Evolutionary conservation across 345 rosid genomes (phyloP), one percentile per base, ranked within the genome.

Genomic region (Euphorbia tirucalli): DNA sequence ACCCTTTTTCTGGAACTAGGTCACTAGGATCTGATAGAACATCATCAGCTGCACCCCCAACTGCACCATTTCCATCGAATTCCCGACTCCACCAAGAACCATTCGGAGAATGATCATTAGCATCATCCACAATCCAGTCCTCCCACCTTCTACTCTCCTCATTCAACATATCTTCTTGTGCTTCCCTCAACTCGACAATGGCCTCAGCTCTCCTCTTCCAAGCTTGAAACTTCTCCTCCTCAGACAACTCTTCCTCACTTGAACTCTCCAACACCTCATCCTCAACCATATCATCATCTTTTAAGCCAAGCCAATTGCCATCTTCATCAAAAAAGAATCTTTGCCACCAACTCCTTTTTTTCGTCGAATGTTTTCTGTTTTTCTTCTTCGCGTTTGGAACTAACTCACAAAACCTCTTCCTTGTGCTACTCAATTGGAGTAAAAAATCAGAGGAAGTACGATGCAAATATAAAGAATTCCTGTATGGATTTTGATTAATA

Each of bases 141-240:
- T 94, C 97, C 98, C 98, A 94, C 71, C 85, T 85, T 76, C 93
- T 82, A 39, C 87, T 83, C 82, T 84, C 93, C 83, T 86, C 88
- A 75, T 88, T 79, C 88, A 77, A 74, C 85, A 81, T 70, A 44
- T 83, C 92, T 72, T 88, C 90, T 78, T 88, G 90, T 27, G 92
- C 86, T 82, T 92, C 96, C 80, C 95, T 90, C 86, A 90, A 62
- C 85, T 94, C 97, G 21, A 92, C 85, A 54, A 94, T 94, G 2
- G 96, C 91, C 83, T 94, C 95, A 1, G 90, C 97, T 79, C 97
- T 82, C 82, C 87, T 90, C 91, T 84, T 92, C 96, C 98, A 92
- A 0, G 92, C 90, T 83, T 90, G 93, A 66, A 92, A 94, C 66
- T 86, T 92, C 69, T 85, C 91, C 67, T 74, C 82, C 55, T 82